Evolutionary conservation across 139 green algal genomes (phyloP).

Genomic region (Chlamydomonas eustigma): DNA sequence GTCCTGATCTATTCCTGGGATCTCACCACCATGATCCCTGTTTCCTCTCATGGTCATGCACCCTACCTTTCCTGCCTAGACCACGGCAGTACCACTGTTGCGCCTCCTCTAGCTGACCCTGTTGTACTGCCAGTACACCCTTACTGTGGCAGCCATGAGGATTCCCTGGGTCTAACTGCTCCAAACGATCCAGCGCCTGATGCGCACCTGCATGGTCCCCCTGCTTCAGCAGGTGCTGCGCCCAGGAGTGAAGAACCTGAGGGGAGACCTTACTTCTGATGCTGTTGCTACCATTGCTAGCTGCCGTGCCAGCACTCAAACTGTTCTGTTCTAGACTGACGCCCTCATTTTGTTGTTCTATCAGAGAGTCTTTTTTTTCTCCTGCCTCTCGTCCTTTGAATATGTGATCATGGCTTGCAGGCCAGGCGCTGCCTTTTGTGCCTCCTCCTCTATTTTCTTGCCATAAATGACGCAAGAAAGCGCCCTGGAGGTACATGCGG

Average conservation of each 20-base stretch:
- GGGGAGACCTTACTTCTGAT: not conserved
- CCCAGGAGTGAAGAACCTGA: constrained; percentile 24
- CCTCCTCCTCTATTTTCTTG: too few relatives aligned
- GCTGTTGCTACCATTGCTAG: not conserved
- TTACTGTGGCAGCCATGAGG: constrained; percentile 51
- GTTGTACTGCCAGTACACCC: constrained; percentile 43
- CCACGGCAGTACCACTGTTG: constrained; percentile 36
- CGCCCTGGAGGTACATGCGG: not conserved
- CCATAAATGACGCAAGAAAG: too few relatives aligned
- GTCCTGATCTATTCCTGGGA: not conserved
- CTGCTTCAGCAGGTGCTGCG: constrained; percentile 11
- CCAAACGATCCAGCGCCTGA: constrained; percentile 26
- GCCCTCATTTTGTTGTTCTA: too few relatives aligned
- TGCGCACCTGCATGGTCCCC: constrained; percentile 29
- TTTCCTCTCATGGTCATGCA: not conserved
- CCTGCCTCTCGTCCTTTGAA: too few relatives aligned
- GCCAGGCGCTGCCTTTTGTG: too few relatives aligned
- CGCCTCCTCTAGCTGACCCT: constrained; percentile 41
- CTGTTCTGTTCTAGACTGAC: too few relatives aligned
- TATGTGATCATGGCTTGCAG: too few relatives aligned
- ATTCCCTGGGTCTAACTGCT: constrained; percentile 37
- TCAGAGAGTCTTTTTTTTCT: too few relatives aligned
- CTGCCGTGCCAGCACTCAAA: not conserved
- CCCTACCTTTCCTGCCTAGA: not conserved
- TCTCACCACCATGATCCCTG: not conserved